Conservation (phyloP, 192 early-diverging fungal species). For the Podila epicladia region DNA sequence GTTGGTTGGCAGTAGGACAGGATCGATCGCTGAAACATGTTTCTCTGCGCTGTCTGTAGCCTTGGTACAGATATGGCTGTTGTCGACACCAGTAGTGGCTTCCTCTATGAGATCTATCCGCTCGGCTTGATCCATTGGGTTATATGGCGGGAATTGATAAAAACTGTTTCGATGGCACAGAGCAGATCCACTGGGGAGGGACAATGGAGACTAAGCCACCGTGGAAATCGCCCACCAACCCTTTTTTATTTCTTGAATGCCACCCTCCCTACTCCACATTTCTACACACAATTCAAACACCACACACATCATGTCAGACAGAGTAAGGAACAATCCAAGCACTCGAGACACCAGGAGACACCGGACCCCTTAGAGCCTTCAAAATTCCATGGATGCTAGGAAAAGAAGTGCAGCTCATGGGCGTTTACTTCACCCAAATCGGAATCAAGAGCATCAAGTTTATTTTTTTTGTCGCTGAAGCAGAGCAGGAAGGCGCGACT, state of each 20-base stretch:
- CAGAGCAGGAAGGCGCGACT: too few relatives aligned
- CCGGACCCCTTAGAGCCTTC: background rate
- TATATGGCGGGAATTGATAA: background rate
- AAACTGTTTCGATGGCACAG: background rate
- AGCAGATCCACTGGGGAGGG: too few relatives aligned
- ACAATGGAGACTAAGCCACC: background rate
- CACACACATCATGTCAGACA: conserved; percentile 42
- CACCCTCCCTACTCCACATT: background rate
- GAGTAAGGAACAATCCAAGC: conserved; percentile 20
- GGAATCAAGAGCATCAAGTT: too few relatives aligned
- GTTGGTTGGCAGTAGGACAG: conserved; percentile 16
- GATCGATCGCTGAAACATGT: conserved; percentile 26
- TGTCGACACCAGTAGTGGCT: background rate
- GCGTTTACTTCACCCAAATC: too few relatives aligned
- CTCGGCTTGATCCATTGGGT: background rate
- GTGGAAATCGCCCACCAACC: background rate
- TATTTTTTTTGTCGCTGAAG: too few relatives aligned
- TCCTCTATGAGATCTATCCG: background rate
- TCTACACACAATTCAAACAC: conserved; percentile 1
- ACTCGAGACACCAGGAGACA: background rate
- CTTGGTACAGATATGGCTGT: background rate
- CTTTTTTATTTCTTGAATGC: background rate
- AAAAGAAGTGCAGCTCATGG: too few relatives aligned
- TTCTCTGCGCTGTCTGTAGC: background rate
- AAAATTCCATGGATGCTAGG: too few relatives aligned